A percentile compares a stretch with the other conserved stretches of the same genome.
phyloP scores from a whole-genome alignment of 2,329 filamentous ascomycete genomes.

The Phaeosphaeria sp. region DNA sequence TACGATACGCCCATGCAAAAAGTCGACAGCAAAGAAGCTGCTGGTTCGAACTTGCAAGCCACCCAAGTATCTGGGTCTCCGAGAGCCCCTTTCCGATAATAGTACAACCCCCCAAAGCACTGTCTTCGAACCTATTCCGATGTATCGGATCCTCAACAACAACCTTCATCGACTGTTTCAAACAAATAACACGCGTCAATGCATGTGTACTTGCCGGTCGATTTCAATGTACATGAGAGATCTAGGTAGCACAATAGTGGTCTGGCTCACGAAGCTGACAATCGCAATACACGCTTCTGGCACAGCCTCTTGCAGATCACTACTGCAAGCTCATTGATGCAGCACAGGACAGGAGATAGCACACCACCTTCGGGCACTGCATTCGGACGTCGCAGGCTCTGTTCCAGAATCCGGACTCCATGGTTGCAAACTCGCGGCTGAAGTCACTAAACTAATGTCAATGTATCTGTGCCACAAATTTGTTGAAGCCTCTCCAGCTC shows the following conservation, averaged over 20 bases:
- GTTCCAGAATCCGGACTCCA: too few species aligned
- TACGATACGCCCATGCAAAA: too few species aligned
- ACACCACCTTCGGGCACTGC: neutral
- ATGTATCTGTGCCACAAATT: neutral
- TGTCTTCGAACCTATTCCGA: neutral
- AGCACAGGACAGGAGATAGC: neutral
- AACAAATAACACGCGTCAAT: neutral
- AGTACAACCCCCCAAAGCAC: neutral
- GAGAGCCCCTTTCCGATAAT: neutral
- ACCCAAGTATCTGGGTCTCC: too few species aligned
- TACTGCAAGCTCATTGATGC: neutral
- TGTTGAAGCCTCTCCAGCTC: too few species aligned
- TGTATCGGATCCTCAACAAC: neutral
- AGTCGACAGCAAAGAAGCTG: too few species aligned
- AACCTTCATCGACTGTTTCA: neutral
- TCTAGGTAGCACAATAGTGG: neutral
- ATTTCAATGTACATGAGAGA: neutral
- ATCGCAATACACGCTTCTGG: neutral
- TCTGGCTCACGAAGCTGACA: neutral
- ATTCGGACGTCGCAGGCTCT: neutral
- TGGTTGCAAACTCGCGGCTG: neutral
- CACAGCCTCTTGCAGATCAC: neutral
- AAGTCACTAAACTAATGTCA: neutral
- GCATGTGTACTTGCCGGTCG: neutral
- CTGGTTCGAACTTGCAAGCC: too few species aligned